Evolutionary conservation across 2,329 filamentous ascomycete species (phyloP).

Genomic region (Raffaelea arxii): DNA sequence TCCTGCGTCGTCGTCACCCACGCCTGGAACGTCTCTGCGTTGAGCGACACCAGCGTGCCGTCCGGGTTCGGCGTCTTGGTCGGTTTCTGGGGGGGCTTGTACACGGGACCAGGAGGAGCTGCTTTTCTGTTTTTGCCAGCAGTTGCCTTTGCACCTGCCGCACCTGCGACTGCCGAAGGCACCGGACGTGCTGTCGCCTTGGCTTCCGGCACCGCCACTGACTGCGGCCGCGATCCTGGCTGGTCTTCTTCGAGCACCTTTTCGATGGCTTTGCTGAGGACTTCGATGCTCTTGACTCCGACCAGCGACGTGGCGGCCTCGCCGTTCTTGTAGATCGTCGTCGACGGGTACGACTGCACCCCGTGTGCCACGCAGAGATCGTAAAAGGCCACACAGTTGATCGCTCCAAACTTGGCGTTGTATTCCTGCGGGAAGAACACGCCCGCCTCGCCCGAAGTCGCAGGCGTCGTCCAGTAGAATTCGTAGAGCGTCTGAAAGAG

Average conservation of each 20-base stretch:
- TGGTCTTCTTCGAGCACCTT: slow-evolving; percentile 64
- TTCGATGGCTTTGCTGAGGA: slow-evolving; percentile 52
- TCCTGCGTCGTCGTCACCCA: slow-evolving; percentile 80
- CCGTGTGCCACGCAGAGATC: slow-evolving; percentile 64
- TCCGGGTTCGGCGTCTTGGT: slow-evolving; percentile 57
- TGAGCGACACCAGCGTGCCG: slow-evolving; percentile 66
- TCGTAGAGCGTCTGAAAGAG: slow-evolving; percentile 90
- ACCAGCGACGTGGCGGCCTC: slow-evolving; percentile 51
- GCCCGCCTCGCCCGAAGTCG: slow-evolving; percentile 39
- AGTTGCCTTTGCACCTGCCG: background rate
- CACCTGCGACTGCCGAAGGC: slow-evolving; percentile 14
- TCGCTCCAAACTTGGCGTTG: slow-evolving; percentile 74
- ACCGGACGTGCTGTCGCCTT: slow-evolving; percentile 47
- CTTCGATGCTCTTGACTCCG: slow-evolving; percentile 56
- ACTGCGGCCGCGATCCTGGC: slow-evolving; percentile 67
- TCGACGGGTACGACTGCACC: slow-evolving; percentile 64
- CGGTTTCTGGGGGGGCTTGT: slow-evolving; percentile 38
- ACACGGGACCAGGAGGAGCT: slow-evolving; percentile 8
- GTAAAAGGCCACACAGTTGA: slow-evolving; percentile 79
- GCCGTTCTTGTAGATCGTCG: slow-evolving; percentile 73
- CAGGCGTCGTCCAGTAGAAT: slow-evolving; percentile 63
- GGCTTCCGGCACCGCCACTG: slow-evolving; percentile 58
- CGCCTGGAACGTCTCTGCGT: slow-evolving; percentile 75
- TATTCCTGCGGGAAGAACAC: slow-evolving; percentile 84
- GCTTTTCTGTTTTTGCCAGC: slow-evolving; percentile 12